Conservation (phyloP, 2,329 filamentous ascomycete species). For the Cladosporium sp. region DNA sequence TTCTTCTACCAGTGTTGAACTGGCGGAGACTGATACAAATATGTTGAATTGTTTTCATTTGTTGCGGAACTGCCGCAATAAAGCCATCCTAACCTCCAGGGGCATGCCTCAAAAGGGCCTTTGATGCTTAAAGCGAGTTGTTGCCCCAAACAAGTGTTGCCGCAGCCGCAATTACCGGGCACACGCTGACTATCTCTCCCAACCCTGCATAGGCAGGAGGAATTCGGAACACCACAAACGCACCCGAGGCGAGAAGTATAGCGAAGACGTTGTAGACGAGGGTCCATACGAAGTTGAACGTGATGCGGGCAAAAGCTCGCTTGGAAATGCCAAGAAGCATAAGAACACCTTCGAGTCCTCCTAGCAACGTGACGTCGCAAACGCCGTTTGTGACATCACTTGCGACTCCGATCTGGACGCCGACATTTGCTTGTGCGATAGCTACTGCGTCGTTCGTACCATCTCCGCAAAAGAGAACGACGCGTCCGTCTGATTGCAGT, state of each 20-base stretch:
- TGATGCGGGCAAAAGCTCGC: conserved; percentile 37
- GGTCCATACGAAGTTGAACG: conserved; percentile 68
- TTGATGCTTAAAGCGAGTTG: too few relatives aligned
- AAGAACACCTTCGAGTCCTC: conserved; percentile 51
- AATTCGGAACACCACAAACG: conserved; percentile 54
- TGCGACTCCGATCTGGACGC: conserved; percentile 61
- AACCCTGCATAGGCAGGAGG: conserved; percentile 63
- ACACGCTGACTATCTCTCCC: conserved; percentile 69
- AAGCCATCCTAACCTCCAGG: too few relatives aligned
- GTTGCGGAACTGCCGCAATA: too few relatives aligned
- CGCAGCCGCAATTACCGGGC: conserved; percentile 63
- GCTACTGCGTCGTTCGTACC: conserved; percentile 76
- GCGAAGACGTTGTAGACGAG: conserved; percentile 67
- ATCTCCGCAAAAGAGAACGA: conserved; percentile 68
- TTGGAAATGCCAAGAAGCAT: conserved; percentile 53
- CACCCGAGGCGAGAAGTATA: conserved; percentile 62
- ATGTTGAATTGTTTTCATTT: too few relatives aligned
- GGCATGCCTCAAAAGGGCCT: too few relatives aligned
- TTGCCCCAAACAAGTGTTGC: conserved; percentile 24
- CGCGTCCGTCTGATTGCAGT: conserved; percentile 18
- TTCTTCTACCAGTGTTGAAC: too few relatives aligned
- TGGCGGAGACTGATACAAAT: too few relatives aligned
- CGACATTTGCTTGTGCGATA: conserved; percentile 65
- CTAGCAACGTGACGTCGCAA: conserved; percentile 65
- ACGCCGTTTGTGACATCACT: conserved; percentile 63